Conservation (phyloP, 2,329 filamentous ascomycete genomes). For the Colletotrichum noveboracense region DNA sequence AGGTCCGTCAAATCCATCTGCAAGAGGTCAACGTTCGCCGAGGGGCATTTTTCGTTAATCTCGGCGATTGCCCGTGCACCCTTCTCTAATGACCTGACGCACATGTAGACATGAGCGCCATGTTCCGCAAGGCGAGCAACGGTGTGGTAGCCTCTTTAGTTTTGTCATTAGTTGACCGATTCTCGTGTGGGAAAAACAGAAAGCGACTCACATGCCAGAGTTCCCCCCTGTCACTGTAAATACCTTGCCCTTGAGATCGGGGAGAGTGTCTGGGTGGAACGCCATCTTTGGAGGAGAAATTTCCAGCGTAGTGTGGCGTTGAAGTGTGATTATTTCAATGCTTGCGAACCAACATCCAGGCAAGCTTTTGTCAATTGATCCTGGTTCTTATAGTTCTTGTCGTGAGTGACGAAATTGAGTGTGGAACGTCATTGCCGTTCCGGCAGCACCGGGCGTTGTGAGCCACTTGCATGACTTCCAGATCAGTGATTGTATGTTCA, state of each 20-base stretch:
- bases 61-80: constrained; percentile 33
- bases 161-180: not conserved
- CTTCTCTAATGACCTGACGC: constrained; percentile 39
- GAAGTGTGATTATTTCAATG: not conserved
- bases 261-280: constrained; percentile 46
- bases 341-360: not conserved
- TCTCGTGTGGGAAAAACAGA: not conserved
- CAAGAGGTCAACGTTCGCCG: constrained; percentile 36
- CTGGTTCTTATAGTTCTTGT: not conserved
- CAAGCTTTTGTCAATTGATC: not conserved
- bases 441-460: not conserved
- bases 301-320: not conserved
- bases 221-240: constrained; percentile 51
- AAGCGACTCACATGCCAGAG: constrained; percentile 44
- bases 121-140: constrained; percentile 39
- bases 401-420: not conserved
- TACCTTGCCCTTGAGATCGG: constrained; percentile 45
- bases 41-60: constrained; percentile 35
- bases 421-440: not conserved
- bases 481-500: not conserved
- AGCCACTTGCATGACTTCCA: not conserved
- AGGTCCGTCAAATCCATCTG: constrained; percentile 40
- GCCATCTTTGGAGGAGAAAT: constrained; percentile 9
- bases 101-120: constrained; percentile 45
- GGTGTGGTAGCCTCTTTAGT: constrained; percentile 37